Percentiles rank a stretch among this genome's conserved stretches.
These are phyloP conservation scores for Tripterygium wilfordii DNA, from an alignment of 177 flowering plant species.

Conservation along the genomic window DNA sequence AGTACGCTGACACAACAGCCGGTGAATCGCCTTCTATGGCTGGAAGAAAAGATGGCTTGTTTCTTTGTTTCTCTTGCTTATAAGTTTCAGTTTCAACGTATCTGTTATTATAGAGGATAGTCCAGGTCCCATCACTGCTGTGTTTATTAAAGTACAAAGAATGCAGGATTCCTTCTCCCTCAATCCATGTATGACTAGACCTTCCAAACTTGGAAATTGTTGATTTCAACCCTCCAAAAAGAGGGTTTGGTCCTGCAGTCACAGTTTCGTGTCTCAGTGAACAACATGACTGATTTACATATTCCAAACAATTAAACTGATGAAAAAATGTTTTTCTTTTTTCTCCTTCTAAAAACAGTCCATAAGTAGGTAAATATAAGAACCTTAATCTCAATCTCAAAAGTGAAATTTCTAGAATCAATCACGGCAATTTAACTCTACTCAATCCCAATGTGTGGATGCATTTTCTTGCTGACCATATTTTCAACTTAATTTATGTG, in stretches of 20 bases:
- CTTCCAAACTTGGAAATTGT: conserved; percentile 44
- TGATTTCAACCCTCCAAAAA: conserved; percentile 30
- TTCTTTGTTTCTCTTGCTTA: conserved; percentile 38
- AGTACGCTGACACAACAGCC: conserved; percentile 41
- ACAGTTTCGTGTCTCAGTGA: neutral
- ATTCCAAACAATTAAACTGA: no score
- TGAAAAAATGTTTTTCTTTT: no score
- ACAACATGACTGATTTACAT: no score
- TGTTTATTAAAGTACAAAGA: conserved; percentile 46
- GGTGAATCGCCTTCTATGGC: conserved; percentile 49
- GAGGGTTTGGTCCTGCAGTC: conserved; percentile 12
- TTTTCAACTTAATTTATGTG: neutral
- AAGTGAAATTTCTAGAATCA: no score
- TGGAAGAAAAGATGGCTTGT: conserved; percentile 39
- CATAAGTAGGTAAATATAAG: no score
- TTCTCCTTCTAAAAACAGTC: no score
- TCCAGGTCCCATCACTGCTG: conserved; percentile 32
- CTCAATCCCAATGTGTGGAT: no score
- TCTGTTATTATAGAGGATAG: conserved; percentile 46
- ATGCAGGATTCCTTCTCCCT: conserved; percentile 82
- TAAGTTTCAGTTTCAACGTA: conserved; percentile 49
- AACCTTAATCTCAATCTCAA: no score
- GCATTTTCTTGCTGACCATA: no score
- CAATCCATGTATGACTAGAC: conserved; percentile 48
- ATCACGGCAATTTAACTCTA: no score